phyloP scores from a whole-genome alignment of 108 stramenopile species.

The Cyclotella distinguenda region DNA sequence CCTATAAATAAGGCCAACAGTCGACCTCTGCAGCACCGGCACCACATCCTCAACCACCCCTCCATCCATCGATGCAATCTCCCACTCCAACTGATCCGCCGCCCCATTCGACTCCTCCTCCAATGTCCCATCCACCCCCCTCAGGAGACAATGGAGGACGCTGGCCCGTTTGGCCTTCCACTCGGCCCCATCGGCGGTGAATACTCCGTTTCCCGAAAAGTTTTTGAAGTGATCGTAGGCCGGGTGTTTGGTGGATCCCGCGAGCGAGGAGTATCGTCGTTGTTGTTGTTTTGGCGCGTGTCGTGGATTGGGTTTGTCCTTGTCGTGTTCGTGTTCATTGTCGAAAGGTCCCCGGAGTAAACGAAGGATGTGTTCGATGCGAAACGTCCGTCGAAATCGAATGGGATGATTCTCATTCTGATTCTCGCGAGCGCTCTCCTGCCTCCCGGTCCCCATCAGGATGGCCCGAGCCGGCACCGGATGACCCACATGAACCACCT shows the following conservation, averaged over 20 bases:
- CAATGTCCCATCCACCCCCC: conserved; percentile 29
- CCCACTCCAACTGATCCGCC: conserved; percentile 51
- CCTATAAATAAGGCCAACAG: conserved; percentile 79
- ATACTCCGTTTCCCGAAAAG: conserved; percentile 90
- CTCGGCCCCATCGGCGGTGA: conserved; percentile 87
- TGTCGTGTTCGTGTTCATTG: no score
- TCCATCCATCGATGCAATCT: conserved; percentile 6
- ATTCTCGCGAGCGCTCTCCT: neutral
- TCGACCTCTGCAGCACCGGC: conserved; percentile 69
- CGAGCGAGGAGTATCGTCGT: conserved; percentile 12
- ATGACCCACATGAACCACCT: conserved; percentile 89
- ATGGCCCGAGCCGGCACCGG: conserved; percentile 77
- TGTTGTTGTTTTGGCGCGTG: neutral
- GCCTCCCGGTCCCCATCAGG: conserved; percentile 34
- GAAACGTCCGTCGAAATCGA: no score
- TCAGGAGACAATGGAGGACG: conserved; percentile 72
- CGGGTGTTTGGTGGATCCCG: conserved; percentile 78
- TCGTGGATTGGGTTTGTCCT: neutral
- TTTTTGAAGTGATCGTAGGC: conserved; percentile 92
- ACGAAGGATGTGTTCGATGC: no score
- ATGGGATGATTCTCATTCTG: no score
- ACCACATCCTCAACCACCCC: conserved; percentile 54
- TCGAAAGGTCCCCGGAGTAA: no score
- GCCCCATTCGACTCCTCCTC: conserved; percentile 67
- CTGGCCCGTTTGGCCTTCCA: conserved; percentile 89